Percentiles rank a stretch among this genome's conserved stretches.
Conservation (phyloP, 1,284 basidiomycete genomes). For the Tremellales sp. region DNA sequence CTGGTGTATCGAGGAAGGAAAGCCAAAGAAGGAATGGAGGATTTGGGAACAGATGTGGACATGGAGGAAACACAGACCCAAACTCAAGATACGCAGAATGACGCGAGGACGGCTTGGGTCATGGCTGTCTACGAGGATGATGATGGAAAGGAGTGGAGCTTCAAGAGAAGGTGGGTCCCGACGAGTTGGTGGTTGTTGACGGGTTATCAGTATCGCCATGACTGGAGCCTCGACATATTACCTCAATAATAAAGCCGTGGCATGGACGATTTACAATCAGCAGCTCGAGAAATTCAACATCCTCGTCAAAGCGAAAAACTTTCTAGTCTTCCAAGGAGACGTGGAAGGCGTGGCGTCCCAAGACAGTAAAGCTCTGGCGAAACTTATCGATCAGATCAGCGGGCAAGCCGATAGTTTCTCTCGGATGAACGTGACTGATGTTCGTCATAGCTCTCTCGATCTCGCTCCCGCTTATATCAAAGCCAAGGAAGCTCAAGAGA, state of each 20-base stretch:
- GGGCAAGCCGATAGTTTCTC: constrained; percentile 51
- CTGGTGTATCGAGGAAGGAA: constrained; percentile 88
- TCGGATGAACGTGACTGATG: neutral
- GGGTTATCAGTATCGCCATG: constrained; percentile 66
- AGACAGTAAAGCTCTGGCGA: constrained; percentile 81
- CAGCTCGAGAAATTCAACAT: constrained; percentile 87
- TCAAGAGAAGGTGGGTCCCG: constrained; percentile 76
- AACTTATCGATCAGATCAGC: constrained; percentile 91
- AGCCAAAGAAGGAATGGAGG: constrained; percentile 52
- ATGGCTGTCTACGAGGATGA: constrained; percentile 82
- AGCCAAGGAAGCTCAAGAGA: constrained; percentile 79
- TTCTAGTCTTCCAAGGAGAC: constrained; percentile 99
- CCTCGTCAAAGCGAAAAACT: constrained; percentile 98
- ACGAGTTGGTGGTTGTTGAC: constrained; percentile 8
- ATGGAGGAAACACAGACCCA: constrained; percentile 19
- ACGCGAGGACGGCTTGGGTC: constrained; percentile 90
- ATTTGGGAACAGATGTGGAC: constrained; percentile 49
- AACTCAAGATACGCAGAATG: constrained; percentile 38
- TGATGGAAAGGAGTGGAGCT: constrained; percentile 76
- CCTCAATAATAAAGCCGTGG: constrained; percentile 71
- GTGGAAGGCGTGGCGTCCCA: constrained; percentile 98
- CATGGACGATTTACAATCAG: constrained; percentile 78
- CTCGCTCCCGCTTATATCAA: constrained; percentile 84
- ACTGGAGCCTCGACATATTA: constrained; percentile 84
- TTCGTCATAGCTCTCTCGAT: constrained; percentile 62